These are phyloP conservation scores for Solanum okadae DNA, from an alignment of 257 asterid species.

Conservation along the genomic window DNA sequence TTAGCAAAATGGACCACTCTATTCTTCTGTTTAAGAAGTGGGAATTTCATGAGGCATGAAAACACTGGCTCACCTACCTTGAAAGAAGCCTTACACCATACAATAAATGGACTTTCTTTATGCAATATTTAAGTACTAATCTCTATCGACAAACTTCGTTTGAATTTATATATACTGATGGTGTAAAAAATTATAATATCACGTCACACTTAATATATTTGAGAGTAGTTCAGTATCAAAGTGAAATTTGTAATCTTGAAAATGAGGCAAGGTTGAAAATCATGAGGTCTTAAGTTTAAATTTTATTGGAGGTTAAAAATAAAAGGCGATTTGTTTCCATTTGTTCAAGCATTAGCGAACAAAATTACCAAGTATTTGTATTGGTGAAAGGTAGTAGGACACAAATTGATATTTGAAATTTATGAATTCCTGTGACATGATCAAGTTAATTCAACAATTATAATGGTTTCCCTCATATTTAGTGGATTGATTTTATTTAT, in stretches of 20 bases:
- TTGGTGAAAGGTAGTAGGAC: neutral
- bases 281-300: neutral
- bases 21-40: neutral
- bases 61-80: neutral
- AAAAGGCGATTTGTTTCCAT: neutral
- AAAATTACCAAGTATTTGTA: neutral
- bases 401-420: neutral
- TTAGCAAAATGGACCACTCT: slow-evolving; percentile 9
- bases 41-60: neutral
- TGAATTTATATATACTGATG: neutral
- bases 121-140: neutral
- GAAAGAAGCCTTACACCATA: neutral
- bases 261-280: neutral
- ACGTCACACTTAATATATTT: neutral
- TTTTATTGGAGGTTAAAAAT: neutral
- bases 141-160: neutral
- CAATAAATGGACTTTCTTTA: neutral
- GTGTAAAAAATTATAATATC: neutral
- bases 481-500: neutral
- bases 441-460: neutral
- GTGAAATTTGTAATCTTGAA: neutral
- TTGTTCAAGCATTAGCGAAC: neutral
- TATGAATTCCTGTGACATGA: neutral
- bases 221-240: neutral
- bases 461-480: neutral